A percentile compares a stretch with the other conserved stretches of the same genome.
phyloP scores from a whole-genome alignment of 2,329 filamentous ascomycete genomes.

The Fusarium phyllophilum region DNA sequence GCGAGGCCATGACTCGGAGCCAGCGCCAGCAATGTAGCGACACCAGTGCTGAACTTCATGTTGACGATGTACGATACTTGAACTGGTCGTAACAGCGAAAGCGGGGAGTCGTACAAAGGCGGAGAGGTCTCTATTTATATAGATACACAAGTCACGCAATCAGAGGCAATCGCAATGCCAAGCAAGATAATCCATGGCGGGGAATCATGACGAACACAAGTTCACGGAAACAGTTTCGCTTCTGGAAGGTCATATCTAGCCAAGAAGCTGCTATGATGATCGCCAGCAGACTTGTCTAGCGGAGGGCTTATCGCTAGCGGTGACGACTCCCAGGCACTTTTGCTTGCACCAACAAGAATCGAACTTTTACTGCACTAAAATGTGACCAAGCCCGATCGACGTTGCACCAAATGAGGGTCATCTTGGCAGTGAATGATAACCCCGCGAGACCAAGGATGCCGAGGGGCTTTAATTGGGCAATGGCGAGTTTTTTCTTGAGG shows the following conservation, averaged over 20 bases:
- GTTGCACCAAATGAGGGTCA: constrained; percentile 4
- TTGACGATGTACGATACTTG: not conserved
- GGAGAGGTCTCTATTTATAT: not conserved
- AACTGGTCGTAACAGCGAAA: not conserved
- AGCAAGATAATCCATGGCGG: not conserved
- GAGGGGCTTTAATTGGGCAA: not conserved
- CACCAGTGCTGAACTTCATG: constrained; percentile 15
- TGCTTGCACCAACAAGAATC: not conserved
- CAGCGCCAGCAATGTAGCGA: constrained; percentile 20
- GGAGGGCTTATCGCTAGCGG: not conserved
- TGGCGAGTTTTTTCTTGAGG: not conserved
- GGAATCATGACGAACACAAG: not conserved
- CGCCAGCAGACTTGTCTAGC: not conserved
- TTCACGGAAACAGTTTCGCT: constrained; percentile 10
- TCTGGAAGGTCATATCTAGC: constrained; percentile 27
- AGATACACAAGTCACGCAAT: not conserved
- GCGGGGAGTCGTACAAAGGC: too few relatives aligned
- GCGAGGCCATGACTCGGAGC: constrained; percentile 2
- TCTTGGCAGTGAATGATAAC: not conserved
- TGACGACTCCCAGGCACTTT: not conserved
- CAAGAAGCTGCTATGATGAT: not conserved
- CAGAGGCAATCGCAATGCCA: not conserved
- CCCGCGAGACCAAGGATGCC: not conserved
- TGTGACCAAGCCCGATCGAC: not conserved
- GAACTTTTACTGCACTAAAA: not conserved